Evolutionary conservation across 148 eudicot species (phyloP), one percentile per base, ranked within the genome.

Genomic region (Heliosperma pusillum): DNA sequence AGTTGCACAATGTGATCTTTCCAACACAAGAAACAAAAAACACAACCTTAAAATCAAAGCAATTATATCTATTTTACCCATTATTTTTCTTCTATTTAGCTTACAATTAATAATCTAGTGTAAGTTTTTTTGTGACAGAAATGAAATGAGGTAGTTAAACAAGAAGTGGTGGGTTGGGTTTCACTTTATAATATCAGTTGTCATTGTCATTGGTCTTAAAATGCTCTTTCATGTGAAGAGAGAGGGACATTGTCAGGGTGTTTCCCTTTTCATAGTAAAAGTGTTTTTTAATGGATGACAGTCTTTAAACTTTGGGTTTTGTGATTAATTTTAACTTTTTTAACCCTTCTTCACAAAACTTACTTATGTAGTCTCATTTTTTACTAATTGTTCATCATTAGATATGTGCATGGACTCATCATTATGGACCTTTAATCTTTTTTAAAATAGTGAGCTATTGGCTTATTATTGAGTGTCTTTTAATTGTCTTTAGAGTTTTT

Each of bases 241-340:
- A 80, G 85, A 71, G 85, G 73, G 30, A 70, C 67, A 26, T 20
- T 85, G 90, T 85, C 88, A 84, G 90, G 62, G 59, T 77, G 83
- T 85, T 83, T 56, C 81, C 73, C 75, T 82, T 87, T 83, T 87
- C 79, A 83, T 78, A 79, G 70, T 82, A 74, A 71, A 50, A 50
- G 55, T 65, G 59, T 24, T 73, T 81, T 75, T 86, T 67, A 86
- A 78, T 87, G 85, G 85, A 50, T 29, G 81, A 83, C 82, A 84
- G 83, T 30, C 47, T 47, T 62, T 3, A 50, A 13, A 69, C 75
- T 56, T 75, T 71, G 74, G 81, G 69, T 71, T 59, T 22, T 77
- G 78, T 72, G 66, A 71, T 77, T 50, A 42, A 12, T 76, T 77
- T 73, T 40, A 36, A 19, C 45, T 78, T 30, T 3, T 29, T 3